Evolutionary conservation across 257 asterid species (phyloP), one percentile per base, ranked within the genome.

Genomic region (Rubia yunnanensis): DNA sequence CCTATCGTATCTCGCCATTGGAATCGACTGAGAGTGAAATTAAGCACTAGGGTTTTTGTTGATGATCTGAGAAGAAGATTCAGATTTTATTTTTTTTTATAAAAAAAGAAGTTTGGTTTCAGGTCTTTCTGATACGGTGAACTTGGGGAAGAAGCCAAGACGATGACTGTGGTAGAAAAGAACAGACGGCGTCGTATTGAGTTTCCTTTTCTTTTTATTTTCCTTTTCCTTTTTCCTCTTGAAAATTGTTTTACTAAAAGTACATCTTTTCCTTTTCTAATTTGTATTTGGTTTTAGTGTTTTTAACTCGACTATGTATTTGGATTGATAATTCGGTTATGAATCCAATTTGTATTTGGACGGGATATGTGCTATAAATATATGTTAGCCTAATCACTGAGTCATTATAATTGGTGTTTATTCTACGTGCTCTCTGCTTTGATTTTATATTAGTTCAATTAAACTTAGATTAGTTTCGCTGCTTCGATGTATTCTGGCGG

Each of bases 1-100:
- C 84, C 97, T 82, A 50, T 92, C 98, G 36, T 92, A 89, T 70
- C 98, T 77, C 20, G 96, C 98, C 98, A 91, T 91, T 1, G 5
- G 1, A 7, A 31, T 56, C 22, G 52, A 44, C 17, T 44, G 4
- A 4, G 20, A 3, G 52, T 44, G 7, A 15, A n/a, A 44, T 15
- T 39, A 39, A 39, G 20, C 5, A 8, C 6, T n/a, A n/a, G n/a
- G n/a, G n/a, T n/a, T 18, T 55, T 20, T 39, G 15, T n/a, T 52
- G 13, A 20, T 44, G 56, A 63, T 63, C 56, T 63, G 35, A 26
- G 68, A 32, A 32, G 36, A 2, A 39, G 48, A 14, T 44, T 15
- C 17, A n/a, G 52, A 15, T 44, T 44, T 44, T 7, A 44, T 7
- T 44, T 15, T 44, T 44, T 39, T 13, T 8, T 32, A 2, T 6